These are phyloP conservation scores for Sphagnum magellanicum DNA, from an alignment of 228 moss, liverwort and hornwort genomes.

Conservation along the genomic window DNA sequence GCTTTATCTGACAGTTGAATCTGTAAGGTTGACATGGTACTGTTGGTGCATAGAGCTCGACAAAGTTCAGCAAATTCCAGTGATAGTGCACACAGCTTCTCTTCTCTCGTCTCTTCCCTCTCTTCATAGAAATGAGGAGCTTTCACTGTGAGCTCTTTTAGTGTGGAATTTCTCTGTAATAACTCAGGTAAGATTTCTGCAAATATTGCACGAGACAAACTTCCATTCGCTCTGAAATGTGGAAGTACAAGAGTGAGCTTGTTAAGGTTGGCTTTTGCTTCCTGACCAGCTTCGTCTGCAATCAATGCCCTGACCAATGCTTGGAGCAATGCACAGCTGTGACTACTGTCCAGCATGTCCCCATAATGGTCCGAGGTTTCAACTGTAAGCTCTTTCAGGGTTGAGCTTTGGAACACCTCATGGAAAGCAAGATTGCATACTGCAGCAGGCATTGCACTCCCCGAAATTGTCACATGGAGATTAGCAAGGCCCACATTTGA, in stretches of 20 bases:
- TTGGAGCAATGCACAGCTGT: neutral
- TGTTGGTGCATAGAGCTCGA: too few relatives aligned
- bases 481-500: too few relatives aligned
- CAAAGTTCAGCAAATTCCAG: too few relatives aligned
- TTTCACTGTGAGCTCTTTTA: slow-evolving; percentile 2
- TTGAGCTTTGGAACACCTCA: too few relatives aligned
- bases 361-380: neutral
- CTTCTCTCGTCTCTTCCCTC: neutral
- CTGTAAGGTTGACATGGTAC: too few relatives aligned
- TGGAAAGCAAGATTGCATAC: too few relatives aligned
- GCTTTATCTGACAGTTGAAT: too few relatives aligned
- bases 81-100: neutral
- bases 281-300: neutral
- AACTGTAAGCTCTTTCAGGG: neutral
- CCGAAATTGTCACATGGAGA: too few relatives aligned
- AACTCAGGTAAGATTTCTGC: too few relatives aligned
- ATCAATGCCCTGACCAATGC: neutral
- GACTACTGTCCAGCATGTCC: neutral
- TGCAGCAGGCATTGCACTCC: neutral
- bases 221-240: too few relatives aligned
- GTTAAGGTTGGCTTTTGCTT: neutral
- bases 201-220: too few relatives aligned
- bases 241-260: neutral
- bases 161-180: neutral
- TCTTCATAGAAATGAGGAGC: neutral